Conservation (phyloP, 106 monocot species). For the Iris macrosiphon region DNA sequence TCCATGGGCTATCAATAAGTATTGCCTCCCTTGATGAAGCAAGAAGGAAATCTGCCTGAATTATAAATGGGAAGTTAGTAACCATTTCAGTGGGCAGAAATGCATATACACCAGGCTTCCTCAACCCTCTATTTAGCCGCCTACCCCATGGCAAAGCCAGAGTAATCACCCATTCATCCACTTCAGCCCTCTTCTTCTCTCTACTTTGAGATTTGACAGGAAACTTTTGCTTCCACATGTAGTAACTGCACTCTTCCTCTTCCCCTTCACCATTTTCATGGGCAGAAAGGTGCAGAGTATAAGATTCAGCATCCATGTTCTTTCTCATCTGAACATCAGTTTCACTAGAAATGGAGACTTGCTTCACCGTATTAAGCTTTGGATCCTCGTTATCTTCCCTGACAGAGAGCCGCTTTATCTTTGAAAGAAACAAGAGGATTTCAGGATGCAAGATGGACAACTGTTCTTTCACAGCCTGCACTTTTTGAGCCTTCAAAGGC, state of each 20-base stretch:
- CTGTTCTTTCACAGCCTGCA: constrained; percentile 28
- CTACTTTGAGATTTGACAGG: constrained; percentile 32
- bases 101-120: constrained; percentile 27
- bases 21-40: constrained; percentile 45
- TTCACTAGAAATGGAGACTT: constrained; percentile 36
- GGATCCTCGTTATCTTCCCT: constrained; percentile 20
- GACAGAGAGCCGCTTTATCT: constrained; percentile 32
- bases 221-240: constrained; percentile 62
- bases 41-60: constrained; percentile 59
- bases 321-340: constrained; percentile 21
- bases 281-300: constrained; percentile 30
- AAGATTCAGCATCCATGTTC: constrained; percentile 39
- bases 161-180: constrained; percentile 40
- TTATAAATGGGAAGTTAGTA: constrained; percentile 40
- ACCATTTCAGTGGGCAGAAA: constrained; percentile 56
- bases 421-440: constrained; percentile 38
- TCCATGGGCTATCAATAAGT: constrained; percentile 38
- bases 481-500: constrained; percentile 38
- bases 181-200: constrained; percentile 31
- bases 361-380: constrained; percentile 1
- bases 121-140: constrained; percentile 21
- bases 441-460: constrained; percentile 42
- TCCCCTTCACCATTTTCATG: constrained; percentile 1
- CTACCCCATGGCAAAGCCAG: constrained; percentile 35
- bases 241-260: constrained; percentile 29